Conservation (phyloP, 192 early-diverging fungal species). For the Gryganskiella cystojenkinii region DNA sequence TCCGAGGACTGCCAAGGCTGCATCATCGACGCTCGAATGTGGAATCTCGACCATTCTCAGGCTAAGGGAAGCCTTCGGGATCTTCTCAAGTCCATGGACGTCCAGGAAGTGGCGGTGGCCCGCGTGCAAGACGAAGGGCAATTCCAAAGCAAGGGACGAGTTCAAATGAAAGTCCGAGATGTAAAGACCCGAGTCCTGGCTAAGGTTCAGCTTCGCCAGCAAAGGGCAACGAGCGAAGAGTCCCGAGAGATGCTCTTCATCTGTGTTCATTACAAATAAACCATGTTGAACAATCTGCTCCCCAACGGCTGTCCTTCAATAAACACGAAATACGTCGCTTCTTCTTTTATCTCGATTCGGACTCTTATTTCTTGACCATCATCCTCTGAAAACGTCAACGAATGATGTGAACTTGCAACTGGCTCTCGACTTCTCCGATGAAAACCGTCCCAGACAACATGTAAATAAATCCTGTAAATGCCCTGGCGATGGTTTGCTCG, state of each 20-base stretch:
- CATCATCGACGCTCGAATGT: conserved; percentile 36
- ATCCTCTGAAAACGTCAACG: conserved; percentile 27
- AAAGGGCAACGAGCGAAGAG: too few relatives aligned
- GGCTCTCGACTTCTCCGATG: conserved; percentile 16
- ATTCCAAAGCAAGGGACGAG: neutral
- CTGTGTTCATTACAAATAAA: conserved; percentile 74
- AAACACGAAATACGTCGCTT: conserved; percentile 20
- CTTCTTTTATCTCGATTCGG: conserved; percentile 18
- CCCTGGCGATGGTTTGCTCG: conserved; percentile 22
- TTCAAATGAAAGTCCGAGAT: conserved; percentile 28
- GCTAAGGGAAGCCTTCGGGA: conserved; percentile 18
- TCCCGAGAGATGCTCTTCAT: conserved; percentile 56
- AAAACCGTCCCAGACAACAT: conserved; percentile 15
- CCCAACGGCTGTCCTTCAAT: conserved; percentile 58
- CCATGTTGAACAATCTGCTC: conserved; percentile 67
- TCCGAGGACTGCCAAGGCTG: too few relatives aligned
- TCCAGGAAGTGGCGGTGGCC: conserved; percentile 42
- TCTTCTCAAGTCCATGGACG: conserved; percentile 41
- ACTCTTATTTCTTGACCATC: conserved; percentile 8
- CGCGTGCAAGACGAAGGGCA: conserved; percentile 3
- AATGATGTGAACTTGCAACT: conserved; percentile 3
- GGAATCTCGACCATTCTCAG: conserved; percentile 20
- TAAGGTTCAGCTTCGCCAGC: too few relatives aligned
- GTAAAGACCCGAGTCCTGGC: conserved; percentile 14
- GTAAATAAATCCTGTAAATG: conserved; percentile 28